Percentiles rank a stretch among this genome's conserved stretches.
phyloP scores from a whole-genome alignment of 2,329 filamentous ascomycete genomes.

The Drechslerella coelobrocha region DNA sequence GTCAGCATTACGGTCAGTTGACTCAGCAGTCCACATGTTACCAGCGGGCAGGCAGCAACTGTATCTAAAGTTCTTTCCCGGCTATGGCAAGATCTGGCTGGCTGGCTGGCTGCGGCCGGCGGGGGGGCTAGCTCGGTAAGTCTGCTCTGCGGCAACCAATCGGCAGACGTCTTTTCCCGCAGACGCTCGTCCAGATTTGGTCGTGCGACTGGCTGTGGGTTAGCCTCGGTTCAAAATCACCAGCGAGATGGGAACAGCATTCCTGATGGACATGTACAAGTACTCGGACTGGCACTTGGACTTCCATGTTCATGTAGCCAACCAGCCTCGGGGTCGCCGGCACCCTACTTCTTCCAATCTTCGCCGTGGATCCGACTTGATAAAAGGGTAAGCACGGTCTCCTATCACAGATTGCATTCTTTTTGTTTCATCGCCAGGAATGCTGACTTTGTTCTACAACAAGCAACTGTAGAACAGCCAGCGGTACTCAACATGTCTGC shows the following conservation, averaged over 20 bases:
- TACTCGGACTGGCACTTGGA: background rate
- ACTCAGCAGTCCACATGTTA: no score
- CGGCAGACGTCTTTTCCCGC: background rate
- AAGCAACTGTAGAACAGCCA: background rate
- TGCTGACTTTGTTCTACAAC: background rate
- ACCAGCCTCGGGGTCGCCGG: slow-evolving; percentile 30
- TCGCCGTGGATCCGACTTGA: background rate
- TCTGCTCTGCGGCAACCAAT: slow-evolving; percentile 13
- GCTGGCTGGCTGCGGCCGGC: no score
- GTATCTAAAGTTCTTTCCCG: no score
- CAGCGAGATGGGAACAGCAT: background rate
- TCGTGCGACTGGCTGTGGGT: slow-evolving; percentile 14
- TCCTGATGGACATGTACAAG: no score
- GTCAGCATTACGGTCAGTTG: no score
- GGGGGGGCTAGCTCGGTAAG: no score
- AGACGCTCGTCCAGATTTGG: background rate
- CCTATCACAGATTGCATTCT: background rate
- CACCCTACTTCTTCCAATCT: background rate
- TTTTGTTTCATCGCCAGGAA: background rate
- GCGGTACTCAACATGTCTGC: slow-evolving; percentile 63
- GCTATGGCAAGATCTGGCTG: no score
- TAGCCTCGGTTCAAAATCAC: slow-evolving; percentile 36
- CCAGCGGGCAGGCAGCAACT: no score
- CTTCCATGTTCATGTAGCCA: background rate
- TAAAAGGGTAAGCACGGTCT: slow-evolving; percentile 16